Percentiles rank a stretch among this genome's conserved stretches.
Conservation (phyloP, 148 eudicot species). For the Vaccinium myrtillus region DNA sequence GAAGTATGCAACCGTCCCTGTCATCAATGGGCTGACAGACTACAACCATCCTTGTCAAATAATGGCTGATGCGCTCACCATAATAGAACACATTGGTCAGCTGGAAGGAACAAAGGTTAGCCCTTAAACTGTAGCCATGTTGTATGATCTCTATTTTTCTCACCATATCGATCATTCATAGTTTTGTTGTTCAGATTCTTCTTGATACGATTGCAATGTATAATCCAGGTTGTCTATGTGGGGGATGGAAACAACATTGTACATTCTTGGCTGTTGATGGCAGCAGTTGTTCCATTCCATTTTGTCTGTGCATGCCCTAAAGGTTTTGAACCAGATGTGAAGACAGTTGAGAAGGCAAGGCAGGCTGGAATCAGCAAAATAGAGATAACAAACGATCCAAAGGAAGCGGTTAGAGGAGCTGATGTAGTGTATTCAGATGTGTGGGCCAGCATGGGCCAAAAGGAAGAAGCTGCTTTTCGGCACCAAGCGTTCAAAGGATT, state of each 20-base stretch:
- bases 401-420: slow-evolving; percentile 95
- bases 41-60: slow-evolving; percentile 97
- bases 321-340: slow-evolving; percentile 89
- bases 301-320: slow-evolving; percentile 94
- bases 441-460: slow-evolving; percentile 99
- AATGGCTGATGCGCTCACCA: slow-evolving; percentile 97
- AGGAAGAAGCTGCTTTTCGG: slow-evolving; percentile 93
- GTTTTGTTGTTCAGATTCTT: slow-evolving; percentile 1
- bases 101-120: slow-evolving; percentile 90
- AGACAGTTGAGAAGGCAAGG: slow-evolving; percentile 66
- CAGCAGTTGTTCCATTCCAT: slow-evolving; percentile 83
- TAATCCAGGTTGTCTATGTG: slow-evolving; percentile 83
- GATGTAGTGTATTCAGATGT: slow-evolving; percentile 98
- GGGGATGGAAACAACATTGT: slow-evolving; percentile 99
- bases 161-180: not conserved
- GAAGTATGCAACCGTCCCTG: slow-evolving; percentile 73
- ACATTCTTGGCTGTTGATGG: slow-evolving; percentile 83
- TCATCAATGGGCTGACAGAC: slow-evolving; percentile 91
- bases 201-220: not conserved
- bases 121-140: not conserved
- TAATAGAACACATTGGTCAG: slow-evolving; percentile 84
- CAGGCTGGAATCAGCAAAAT: slow-evolving; percentile 85
- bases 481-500: slow-evolving; percentile 79
- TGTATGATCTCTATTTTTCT: not conserved
- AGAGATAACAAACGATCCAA: slow-evolving; percentile 80